These are phyloP conservation scores for Paralagenidium karlingii DNA, from an alignment of 352 stramenopile genomes.

Conservation along the genomic window DNA sequence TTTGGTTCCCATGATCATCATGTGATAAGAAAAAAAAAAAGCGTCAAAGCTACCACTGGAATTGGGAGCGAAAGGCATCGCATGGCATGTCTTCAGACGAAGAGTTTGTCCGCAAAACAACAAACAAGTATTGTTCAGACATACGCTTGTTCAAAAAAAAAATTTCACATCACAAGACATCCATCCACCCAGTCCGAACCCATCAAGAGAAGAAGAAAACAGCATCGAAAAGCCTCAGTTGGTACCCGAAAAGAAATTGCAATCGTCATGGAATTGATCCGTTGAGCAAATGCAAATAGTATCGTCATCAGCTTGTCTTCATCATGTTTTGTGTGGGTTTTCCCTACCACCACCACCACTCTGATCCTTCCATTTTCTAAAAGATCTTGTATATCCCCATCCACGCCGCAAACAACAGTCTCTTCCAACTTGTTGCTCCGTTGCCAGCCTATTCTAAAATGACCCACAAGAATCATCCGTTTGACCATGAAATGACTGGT, in stretches of 20 bases:
- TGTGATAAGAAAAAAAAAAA: constrained; percentile 19
- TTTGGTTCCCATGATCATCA: constrained; percentile 27
- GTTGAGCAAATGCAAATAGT: too few species aligned
- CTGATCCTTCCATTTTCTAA: too few species aligned
- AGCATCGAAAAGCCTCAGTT: constrained; percentile 68
- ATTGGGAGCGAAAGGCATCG: neutral
- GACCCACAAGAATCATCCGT: too few species aligned
- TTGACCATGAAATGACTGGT: too few species aligned
- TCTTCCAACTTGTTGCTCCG: too few species aligned
- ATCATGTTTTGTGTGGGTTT: too few species aligned
- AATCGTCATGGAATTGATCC: constrained; percentile 87
- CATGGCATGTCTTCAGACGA: constrained; percentile 1
- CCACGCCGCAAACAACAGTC: too few species aligned
- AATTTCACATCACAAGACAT: constrained; percentile 5
- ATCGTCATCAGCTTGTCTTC: too few species aligned
- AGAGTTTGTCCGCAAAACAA: constrained; percentile 31
- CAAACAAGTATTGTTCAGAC: constrained; percentile 67
- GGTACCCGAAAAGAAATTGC: constrained; percentile 84
- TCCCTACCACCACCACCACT: too few species aligned
- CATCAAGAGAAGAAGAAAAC: neutral
- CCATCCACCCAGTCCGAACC: constrained; percentile 2
- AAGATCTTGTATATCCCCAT: too few species aligned
- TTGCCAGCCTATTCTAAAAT: too few species aligned
- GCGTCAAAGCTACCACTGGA: neutral
- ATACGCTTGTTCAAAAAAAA: constrained; percentile 78